Evolutionary conservation across 192 early-diverging fungal species (phyloP).

Genomic region (Coemansia furcata): DNA sequence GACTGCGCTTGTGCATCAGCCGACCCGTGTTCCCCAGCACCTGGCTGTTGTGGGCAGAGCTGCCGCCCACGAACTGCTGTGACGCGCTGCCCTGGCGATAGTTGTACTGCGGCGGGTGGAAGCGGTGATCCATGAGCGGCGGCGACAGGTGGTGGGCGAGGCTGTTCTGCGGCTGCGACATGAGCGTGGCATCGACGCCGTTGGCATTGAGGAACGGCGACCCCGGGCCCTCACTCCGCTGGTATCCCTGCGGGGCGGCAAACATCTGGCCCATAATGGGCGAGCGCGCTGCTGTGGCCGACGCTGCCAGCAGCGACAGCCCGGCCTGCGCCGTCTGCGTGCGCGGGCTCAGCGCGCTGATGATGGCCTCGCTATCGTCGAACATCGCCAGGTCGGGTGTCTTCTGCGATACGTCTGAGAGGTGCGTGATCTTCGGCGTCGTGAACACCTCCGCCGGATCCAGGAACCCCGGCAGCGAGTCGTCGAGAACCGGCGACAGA

Average conservation of each 20-base stretch:
- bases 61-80: neutral
- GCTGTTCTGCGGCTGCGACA: conserved; percentile 55
- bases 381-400: conserved; percentile 42
- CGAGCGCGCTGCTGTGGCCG: conserved; percentile 42
- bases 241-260: no score
- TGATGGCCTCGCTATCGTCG: conserved; percentile 37
- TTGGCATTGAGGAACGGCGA: conserved; percentile 29
- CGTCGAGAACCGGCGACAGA: conserved; percentile 13
- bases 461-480: conserved; percentile 29
- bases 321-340: conserved; percentile 51
- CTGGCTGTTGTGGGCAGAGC: neutral
- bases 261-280: neutral
- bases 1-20: conserved; percentile 35
- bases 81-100: neutral
- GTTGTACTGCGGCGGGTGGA: neutral
- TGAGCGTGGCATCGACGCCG: conserved; percentile 42
- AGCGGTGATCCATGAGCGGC: conserved; percentile 19
- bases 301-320: conserved; percentile 44
- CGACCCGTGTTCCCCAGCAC: conserved; percentile 18
- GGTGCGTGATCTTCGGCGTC: conserved; percentile 36
- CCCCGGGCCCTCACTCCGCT: no score
- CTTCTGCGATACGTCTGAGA: conserved; percentile 16
- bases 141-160: conserved; percentile 42
- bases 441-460: conserved; percentile 45
- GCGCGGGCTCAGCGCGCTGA: conserved; percentile 36